Base-by-base conservation (phyloP, 2,329 filamentous ascomycete genomes). In the Berkeleyomyces basicola region DNA sequence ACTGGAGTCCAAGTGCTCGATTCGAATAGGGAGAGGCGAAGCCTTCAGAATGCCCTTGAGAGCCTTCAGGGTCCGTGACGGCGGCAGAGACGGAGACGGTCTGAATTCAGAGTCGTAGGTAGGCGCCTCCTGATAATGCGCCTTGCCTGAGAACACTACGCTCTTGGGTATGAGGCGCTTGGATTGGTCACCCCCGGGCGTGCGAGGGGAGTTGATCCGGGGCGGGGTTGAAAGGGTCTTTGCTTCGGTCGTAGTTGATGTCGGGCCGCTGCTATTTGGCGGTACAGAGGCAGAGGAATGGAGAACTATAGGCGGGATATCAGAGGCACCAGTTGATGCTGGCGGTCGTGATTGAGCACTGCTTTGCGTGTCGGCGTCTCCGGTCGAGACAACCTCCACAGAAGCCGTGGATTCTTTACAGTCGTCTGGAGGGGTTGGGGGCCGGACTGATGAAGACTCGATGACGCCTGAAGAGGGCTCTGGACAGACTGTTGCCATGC, bases 1-100 rank as follows among this genome's bases (percentile, higher is more conserved):
- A 14, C 37, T 23, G 5, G 23, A 7, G 11, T 72, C 66, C 36
- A 71, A 70, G 7, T 73, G 72, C 68, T 75, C 73, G 66, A 78
- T 72, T 1, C 74, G 74, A 61, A 78, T 79, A 6, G 72, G 74
- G 70, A 72, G 78, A 62, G 78, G 73, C 2, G 79, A 81, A 31
- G 83, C 79, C 72, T 99, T 99, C 65, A 99, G 79, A 61, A 99
- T 99, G 3, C 81, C 79, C 69, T 82, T 83, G 66, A 79, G 72
- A 7, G 63, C 53, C 40, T 55, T 59, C 11, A 64, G 49, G 2
- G 60, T 64, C 36, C 63, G 60, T 46, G 63, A 64, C 16, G 63
- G 63, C 11, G 61, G 63, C 1, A 64, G 47, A 23, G 63, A 62
- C 31, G 63, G 60, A 6, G 63, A 64, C n/a, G 63, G 63, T 42